These are phyloP conservation scores for Ciborinia camelliae DNA, from an alignment of 2,329 filamentous ascomycete genomes.

Conservation along the genomic window DNA sequence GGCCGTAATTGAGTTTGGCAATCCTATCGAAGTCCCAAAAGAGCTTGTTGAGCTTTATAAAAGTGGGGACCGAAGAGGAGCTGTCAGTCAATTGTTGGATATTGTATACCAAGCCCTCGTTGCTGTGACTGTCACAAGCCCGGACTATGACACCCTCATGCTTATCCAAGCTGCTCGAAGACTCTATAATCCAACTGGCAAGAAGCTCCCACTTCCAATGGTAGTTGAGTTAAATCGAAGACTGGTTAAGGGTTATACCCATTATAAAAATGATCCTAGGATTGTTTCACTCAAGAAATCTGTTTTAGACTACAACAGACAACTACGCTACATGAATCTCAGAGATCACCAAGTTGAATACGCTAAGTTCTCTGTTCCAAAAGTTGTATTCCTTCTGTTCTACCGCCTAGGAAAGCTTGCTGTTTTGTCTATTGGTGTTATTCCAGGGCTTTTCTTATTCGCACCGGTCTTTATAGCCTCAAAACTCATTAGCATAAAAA, in stretches of 20 bases:
- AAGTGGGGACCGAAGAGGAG: conserved; percentile 76
- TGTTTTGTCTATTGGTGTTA: conserved; percentile 71
- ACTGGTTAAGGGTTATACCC: conserved; percentile 77
- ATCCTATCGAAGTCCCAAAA: conserved; percentile 76
- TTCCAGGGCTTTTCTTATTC: conserved; percentile 85
- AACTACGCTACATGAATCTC: conserved; percentile 36
- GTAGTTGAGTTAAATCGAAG: conserved; percentile 76
- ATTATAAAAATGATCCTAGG: conserved; percentile 24
- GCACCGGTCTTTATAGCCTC: conserved; percentile 81
- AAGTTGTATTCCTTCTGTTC: conserved; percentile 62
- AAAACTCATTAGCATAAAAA: conserved; percentile 68
- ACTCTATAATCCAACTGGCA: conserved; percentile 78
- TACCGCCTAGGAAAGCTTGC: conserved; percentile 76
- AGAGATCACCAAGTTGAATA: conserved; percentile 26
- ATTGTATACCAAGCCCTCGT: conserved; percentile 59
- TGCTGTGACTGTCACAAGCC: conserved; percentile 87
- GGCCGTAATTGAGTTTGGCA: conserved; percentile 92
- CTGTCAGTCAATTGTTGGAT: conserved; percentile 80
- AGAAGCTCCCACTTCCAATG: conserved; percentile 25
- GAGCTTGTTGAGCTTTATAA: conserved; percentile 85
- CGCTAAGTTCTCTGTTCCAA: conserved; percentile 56
- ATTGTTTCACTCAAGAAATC: conserved; percentile 23
- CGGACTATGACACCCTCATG: conserved; percentile 88
- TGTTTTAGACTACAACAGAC: conserved; percentile 59
- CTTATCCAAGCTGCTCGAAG: conserved; percentile 89